Base-by-base conservation (phyloP, 768 basidiomycete species). In the Lyophyllum semitale region DNA sequence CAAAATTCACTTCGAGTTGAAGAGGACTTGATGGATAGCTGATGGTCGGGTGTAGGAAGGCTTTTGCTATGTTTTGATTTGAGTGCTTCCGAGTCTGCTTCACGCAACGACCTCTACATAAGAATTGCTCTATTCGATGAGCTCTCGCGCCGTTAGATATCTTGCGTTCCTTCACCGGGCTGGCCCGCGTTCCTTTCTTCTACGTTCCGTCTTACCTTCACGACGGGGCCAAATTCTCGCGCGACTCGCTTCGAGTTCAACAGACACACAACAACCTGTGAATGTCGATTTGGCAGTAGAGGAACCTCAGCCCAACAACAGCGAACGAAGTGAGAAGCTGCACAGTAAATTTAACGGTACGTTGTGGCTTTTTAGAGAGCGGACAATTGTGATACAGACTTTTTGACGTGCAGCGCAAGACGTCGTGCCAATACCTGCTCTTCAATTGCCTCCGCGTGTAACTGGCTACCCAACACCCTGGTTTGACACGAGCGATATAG, bases 401-500 rank as follows among this genome's bases (percentile, higher is more conserved):
- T 40, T 40, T 22, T n/a, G 5, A 40, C 18, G 18, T 4, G 20
- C 20, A 40, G 25, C 4, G n/a, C 27, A 9, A 45, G 26, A 45
- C 3, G 9, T 35, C 29, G 6, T 12, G 11, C 32, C 41, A 15
- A 12, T 41, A 18, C 41, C n/a, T n/a, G 37, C 29, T 3, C 67
- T 72, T 11, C 50, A 29, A 11, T 41, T 68, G 44, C 69, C 75
- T 20, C 44, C 54, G 1, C 42, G 2, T 0, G 41, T 42, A 11
- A 12, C 9, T 9, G 18, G 50, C 35, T 74, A 65, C 45, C 71
- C 73, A 23, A 73, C 73, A 6, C 67, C 68, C 30, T 73, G 74
- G 58, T 63, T 81, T 51, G 42, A 33, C 15, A 61, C 67, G 17
- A 44, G 54, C 1, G 74, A 79, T 13, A 54, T 76, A 12, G 63